These are phyloP conservation scores for Penicillium fimorum DNA, from an alignment of 495 filamentous ascomycete species.

Conservation along the genomic window DNA sequence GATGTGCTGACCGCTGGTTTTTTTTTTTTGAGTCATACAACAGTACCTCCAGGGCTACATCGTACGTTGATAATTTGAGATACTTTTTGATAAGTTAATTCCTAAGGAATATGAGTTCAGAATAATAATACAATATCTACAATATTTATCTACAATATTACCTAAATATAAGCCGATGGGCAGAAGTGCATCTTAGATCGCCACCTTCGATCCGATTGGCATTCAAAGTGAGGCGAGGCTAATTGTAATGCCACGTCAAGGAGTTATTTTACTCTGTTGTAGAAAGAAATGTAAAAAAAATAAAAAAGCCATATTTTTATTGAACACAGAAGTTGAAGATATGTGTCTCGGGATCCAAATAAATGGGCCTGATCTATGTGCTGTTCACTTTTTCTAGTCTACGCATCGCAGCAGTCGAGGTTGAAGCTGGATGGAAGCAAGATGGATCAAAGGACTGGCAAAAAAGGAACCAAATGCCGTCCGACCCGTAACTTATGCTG, in stretches of 20 bases:
- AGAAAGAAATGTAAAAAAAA: constrained; percentile 9
- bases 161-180: constrained; percentile 4
- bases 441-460: constrained; percentile 30
- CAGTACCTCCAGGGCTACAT: not conserved
- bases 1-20: constrained; percentile 22
- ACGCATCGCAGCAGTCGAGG: constrained; percentile 24
- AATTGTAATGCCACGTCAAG: constrained; percentile 9
- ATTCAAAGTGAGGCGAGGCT: constrained; percentile 13
- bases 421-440: constrained; percentile 21
- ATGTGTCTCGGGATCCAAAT: constrained; percentile 24
- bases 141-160: not conserved
- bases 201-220: constrained; percentile 1
- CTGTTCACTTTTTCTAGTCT: constrained; percentile 37
- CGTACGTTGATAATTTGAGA: not conserved
- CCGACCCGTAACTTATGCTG: constrained; percentile 31
- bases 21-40: not conserved
- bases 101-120: not conserved
- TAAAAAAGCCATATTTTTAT: constrained; percentile 21
- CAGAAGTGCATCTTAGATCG: constrained; percentile 8
- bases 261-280: not conserved
- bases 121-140: not conserved
- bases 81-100: not conserved
- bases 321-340: constrained; percentile 19
- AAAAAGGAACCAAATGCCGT: constrained; percentile 39
- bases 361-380: constrained; percentile 18